These are phyloP conservation scores for Baorangia bicolor DNA, from an alignment of 768 basidiomycete species.

Conservation along the genomic window DNA sequence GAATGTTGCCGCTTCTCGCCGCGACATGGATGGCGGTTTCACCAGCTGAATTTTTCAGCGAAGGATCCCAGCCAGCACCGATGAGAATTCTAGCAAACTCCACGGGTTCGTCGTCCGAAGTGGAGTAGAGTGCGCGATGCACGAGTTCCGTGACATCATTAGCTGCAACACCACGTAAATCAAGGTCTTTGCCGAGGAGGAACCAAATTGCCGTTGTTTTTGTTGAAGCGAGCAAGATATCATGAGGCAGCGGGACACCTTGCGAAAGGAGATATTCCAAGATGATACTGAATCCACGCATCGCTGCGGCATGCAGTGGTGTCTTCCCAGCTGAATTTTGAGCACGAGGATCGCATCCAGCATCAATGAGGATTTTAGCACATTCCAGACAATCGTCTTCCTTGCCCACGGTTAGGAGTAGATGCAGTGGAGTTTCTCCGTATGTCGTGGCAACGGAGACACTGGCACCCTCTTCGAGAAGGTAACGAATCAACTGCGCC, in stretches of 20 bases:
- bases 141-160: neutral
- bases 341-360: neutral
- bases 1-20: neutral
- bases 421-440: neutral
- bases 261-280: neutral
- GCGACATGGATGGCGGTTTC: neutral
- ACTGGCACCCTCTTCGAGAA: neutral
- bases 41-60: neutral
- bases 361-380: neutral
- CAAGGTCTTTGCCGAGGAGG: neutral
- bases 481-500: neutral
- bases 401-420: neutral
- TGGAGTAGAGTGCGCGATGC: neutral
- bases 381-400: neutral
- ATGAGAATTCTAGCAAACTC: neutral
- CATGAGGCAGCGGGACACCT: neutral
- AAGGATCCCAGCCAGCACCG: neutral
- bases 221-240: neutral
- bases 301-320: neutral
- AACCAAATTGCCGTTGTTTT: neutral
- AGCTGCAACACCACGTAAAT: neutral
- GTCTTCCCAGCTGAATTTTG: neutral
- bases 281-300: neutral
- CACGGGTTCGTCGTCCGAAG: no score
- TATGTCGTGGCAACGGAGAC: neutral